Percentiles rank a stretch among this genome's conserved stretches.
Evolutionary conservation across 2,329 filamentous ascomycete species (phyloP).

Genomic region (Cercospora janseana): DNA sequence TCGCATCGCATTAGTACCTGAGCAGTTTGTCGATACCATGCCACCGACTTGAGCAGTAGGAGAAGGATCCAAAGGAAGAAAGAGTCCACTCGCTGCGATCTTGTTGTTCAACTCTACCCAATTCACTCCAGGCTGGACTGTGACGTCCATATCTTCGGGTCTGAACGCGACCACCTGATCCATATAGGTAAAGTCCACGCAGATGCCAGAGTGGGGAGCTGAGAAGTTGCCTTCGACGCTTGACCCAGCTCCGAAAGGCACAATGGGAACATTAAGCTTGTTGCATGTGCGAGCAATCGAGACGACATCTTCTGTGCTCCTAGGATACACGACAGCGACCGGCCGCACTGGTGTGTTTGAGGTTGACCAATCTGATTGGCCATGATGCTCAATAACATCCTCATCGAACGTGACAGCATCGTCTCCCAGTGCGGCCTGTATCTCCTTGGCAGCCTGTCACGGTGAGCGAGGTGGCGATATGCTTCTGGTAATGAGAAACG

Average conservation of each 20-base stretch:
- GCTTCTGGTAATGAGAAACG: background rate
- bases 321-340: conserved; percentile 25
- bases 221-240: conserved; percentile 81
- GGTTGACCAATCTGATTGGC: conserved; percentile 26
- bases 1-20: conserved; percentile 67
- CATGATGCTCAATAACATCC: conserved; percentile 27
- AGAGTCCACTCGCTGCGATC: conserved; percentile 71
- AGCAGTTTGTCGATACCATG: conserved; percentile 74
- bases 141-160: conserved; percentile 85
- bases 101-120: conserved; percentile 86
- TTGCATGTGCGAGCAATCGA: conserved; percentile 22
- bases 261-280: conserved; percentile 22
- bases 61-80: conserved; percentile 88
- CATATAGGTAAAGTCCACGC: conserved; percentile 87
- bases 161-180: conserved; percentile 76
- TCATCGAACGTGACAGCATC: conserved; percentile 26
- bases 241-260: conserved; percentile 26
- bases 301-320: conserved; percentile 21
- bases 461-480: background rate
- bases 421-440: conserved; percentile 13
- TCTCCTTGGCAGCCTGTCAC: conserved; percentile 21
- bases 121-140: conserved; percentile 86
- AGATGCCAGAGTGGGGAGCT: conserved; percentile 80
- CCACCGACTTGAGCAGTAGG: conserved; percentile 73
- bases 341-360: conserved; percentile 23